Percentiles rank a stretch among this genome's conserved stretches.
phyloP scores from a whole-genome alignment of 306 rosid species.

The Urtica urens region DNA sequence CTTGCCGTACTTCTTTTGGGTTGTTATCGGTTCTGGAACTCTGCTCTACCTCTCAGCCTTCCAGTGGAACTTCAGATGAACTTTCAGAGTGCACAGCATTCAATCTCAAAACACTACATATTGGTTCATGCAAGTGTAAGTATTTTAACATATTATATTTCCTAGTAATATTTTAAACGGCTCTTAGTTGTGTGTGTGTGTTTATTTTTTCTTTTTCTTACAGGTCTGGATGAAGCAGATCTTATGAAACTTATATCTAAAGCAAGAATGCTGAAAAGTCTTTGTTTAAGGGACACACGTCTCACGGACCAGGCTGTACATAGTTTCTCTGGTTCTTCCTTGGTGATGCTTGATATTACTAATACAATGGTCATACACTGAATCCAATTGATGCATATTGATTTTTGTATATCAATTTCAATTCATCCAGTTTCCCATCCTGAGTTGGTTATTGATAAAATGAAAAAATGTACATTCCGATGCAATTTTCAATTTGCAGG shows the following conservation, averaged over 20 bases:
- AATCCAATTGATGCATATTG: not conserved
- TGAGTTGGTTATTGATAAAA: not conserved
- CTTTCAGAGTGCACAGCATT: slow-evolving; percentile 32
- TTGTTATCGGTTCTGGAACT: slow-evolving; percentile 51
- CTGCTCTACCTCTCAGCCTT: slow-evolving; percentile 30
- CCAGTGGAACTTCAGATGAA: slow-evolving; percentile 18
- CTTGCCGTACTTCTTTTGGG: slow-evolving; percentile 65
- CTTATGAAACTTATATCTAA: slow-evolving; percentile 48
- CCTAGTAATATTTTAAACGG: slow-evolving; percentile 7
- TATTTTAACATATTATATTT: slow-evolving; percentile 10
- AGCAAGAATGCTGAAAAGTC: slow-evolving; percentile 48
- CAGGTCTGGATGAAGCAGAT: slow-evolving; percentile 45
- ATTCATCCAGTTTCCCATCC: too few species aligned
- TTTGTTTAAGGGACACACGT: slow-evolving; percentile 57
- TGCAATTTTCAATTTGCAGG: slow-evolving; percentile 28
- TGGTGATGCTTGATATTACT: slow-evolving; percentile 76
- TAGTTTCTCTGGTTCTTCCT: slow-evolving; percentile 50
- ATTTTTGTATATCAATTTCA: too few species aligned
- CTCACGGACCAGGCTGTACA: slow-evolving; percentile 46
- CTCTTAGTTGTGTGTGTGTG: not conserved
- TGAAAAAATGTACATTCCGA: not conserved
- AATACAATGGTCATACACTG: slow-evolving; percentile 54
- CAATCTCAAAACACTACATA: slow-evolving; percentile 53
- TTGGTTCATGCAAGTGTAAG: slow-evolving; percentile 72
- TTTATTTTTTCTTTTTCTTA: slow-evolving; percentile 7